phyloP scores from a whole-genome alignment of 192 early-diverging fungal genomes.

The Endogone sp. region DNA sequence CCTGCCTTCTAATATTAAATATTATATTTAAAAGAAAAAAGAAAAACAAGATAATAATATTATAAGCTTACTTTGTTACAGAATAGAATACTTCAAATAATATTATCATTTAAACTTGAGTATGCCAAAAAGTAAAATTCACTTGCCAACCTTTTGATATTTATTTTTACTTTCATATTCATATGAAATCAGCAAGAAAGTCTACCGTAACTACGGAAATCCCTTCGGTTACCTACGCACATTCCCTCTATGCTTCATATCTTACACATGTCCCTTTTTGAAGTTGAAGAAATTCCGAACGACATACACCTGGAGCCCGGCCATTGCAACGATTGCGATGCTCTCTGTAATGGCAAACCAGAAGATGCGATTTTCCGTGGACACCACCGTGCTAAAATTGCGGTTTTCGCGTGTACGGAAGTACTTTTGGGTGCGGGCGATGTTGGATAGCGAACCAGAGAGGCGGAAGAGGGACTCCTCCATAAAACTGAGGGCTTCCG shows the following conservation, averaged over 20 bases:
- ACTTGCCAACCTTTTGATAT: no score
- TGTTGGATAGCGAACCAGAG: conserved; percentile 57
- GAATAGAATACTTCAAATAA: no score
- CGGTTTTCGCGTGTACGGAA: conserved; percentile 89
- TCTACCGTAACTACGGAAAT: no score
- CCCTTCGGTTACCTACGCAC: not conserved
- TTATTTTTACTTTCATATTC: no score
- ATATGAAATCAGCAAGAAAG: no score
- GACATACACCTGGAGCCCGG: conserved; percentile 90
- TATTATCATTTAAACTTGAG: no score
- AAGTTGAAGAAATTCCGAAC: conserved; percentile 90
- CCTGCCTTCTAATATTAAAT: no score
- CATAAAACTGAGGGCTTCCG: conserved; percentile 51
- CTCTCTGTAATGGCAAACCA: conserved; percentile 89
- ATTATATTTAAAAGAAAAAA: no score
- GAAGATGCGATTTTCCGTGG: conserved; percentile 83
- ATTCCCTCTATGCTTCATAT: not conserved
- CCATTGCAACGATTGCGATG: conserved; percentile 75
- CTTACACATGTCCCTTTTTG: conserved; percentile 43
- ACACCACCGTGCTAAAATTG: conserved; percentile 85
- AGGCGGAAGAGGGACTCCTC: conserved; percentile 59
- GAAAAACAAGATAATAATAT: no score
- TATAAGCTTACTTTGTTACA: no score
- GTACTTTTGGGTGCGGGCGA: conserved; percentile 83
- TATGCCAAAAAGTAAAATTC: no score